Evolutionary conservation across 2,329 filamentous ascomycete species (phyloP).

Genomic region (Cladosporium sp.): DNA sequence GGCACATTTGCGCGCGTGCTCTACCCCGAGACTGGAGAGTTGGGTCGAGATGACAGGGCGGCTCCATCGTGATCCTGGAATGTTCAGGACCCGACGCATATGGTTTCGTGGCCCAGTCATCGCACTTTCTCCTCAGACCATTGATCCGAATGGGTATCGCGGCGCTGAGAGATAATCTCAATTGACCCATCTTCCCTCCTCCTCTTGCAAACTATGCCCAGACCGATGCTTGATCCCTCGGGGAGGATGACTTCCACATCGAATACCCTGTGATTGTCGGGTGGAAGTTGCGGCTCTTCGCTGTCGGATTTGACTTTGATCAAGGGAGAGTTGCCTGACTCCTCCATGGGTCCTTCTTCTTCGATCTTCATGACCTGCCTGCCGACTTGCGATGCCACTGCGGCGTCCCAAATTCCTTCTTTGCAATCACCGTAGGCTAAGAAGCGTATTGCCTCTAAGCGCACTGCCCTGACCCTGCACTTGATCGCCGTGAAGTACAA

Average conservation of each 20-base stretch:
- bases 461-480: conserved; percentile 28
- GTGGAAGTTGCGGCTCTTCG: neutral
- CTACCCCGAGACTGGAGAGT: neutral
- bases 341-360: conserved; percentile 21
- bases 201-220: conserved; percentile 14
- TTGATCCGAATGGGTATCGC: neutral
- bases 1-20: neutral
- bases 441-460: conserved; percentile 27
- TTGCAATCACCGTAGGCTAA: conserved; percentile 25
- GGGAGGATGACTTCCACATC: conserved; percentile 12
- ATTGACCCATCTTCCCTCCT: conserved; percentile 6
- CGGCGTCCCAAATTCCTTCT: conserved; percentile 29
- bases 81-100: neutral
- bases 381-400: conserved; percentile 22
- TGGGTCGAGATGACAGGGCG: neutral
- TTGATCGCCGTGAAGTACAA: conserved; percentile 29
- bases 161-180: neutral
- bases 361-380: conserved; percentile 26
- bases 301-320: neutral
- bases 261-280: neutral
- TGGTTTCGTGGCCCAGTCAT: neutral
- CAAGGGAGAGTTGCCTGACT: neutral
- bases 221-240: neutral
- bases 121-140: neutral
- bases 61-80: neutral